Evolutionary conservation across 257 asterid species (phyloP).

Genomic region (Anisodus tanguticus): DNA sequence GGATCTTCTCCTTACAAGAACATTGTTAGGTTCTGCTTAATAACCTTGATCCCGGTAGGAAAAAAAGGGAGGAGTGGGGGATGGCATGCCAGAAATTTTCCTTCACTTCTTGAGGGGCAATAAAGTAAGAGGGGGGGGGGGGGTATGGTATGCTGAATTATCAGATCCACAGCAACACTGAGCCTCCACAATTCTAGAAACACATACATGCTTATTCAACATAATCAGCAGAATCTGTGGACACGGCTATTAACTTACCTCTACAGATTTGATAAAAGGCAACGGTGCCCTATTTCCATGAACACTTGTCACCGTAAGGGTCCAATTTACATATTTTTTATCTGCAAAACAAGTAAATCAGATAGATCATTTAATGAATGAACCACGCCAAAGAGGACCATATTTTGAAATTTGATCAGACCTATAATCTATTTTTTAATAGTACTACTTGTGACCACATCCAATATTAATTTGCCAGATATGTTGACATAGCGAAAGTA

Average conservation of each 20-base stretch:
- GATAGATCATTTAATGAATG: neutral
- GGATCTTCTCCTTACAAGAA: neutral
- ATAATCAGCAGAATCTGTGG: conserved; percentile 12
- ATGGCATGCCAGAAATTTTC: conserved; percentile 2
- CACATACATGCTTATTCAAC: neutral
- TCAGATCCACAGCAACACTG: neutral
- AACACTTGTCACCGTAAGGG: conserved; percentile 76
- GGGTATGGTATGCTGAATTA: too few relatives aligned
- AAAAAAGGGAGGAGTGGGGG: neutral
- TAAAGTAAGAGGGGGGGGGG: neutral
- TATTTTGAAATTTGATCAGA: neutral
- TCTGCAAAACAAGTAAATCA: conserved; percentile 52
- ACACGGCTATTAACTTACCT: conserved; percentile 49
- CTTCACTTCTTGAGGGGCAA: neutral
- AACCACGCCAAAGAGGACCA: conserved; percentile 10
- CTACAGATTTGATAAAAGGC: conserved; percentile 77
- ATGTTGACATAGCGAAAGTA: neutral
- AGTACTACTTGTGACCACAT: neutral
- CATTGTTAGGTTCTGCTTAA: neutral
- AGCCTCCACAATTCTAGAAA: neutral
- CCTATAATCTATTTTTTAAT: neutral
- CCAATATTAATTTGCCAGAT: neutral
- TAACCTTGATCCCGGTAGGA: neutral
- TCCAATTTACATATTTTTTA: conserved; percentile 85
- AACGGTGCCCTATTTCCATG: conserved; percentile 90